These are phyloP conservation scores for Plasmodium cynomolgi DNA, from an alignment of 169 alveolate species.

Conservation along the genomic window DNA sequence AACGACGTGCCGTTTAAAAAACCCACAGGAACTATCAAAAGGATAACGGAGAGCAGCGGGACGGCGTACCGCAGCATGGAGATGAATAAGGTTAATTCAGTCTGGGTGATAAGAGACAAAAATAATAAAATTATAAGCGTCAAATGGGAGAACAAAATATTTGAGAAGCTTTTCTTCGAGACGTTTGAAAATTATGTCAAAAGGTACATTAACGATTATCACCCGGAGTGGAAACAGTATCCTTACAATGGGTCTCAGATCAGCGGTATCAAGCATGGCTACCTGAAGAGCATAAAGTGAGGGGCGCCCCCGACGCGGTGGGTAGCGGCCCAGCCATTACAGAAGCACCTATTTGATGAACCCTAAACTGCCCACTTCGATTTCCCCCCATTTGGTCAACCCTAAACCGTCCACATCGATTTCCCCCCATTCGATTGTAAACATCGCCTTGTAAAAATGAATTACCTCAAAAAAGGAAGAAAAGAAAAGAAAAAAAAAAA, in stretches of 20 bases:
- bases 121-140: constrained; percentile 83
- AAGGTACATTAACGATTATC: constrained; percentile 76
- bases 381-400: neutral
- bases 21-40: constrained; percentile 56
- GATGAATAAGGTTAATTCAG: constrained; percentile 76
- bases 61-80: constrained; percentile 68
- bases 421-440: neutral
- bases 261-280: constrained; percentile 15
- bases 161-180: constrained; percentile 84
- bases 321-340: neutral
- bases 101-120: constrained; percentile 85
- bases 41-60: constrained; percentile 73
- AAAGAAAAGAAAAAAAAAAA: neutral
- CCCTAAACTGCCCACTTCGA: too few relatives aligned
- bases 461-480: neutral
- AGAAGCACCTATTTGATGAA: neutral
- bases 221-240: constrained; percentile 79
- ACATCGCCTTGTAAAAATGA: neutral
- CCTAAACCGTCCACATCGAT: too few relatives aligned
- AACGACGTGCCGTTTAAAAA: constrained; percentile 73
- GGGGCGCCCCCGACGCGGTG: neutral
- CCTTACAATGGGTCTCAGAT: constrained; percentile 67
- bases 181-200: constrained; percentile 81
- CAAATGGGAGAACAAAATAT: constrained; percentile 85
- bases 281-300: constrained; percentile 20